Percentiles rank a stretch among this genome's conserved stretches.
Conservation (phyloP, 495 filamentous ascomycete genomes). For the Penicillium crystallinum region DNA sequence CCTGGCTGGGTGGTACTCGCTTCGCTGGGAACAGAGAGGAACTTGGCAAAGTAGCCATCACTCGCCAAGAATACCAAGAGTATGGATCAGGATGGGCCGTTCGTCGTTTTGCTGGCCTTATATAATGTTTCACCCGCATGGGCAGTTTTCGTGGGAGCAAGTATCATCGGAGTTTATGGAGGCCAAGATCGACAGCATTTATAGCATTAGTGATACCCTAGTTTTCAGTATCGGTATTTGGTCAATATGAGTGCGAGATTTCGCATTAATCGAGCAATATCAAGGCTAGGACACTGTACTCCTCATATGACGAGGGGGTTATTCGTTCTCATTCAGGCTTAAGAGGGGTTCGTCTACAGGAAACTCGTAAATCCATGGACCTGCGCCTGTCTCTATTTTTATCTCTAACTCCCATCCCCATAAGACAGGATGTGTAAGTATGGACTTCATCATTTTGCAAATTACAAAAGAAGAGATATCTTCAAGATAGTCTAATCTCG, state of each 20-base stretch:
- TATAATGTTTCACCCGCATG: constrained; percentile 9
- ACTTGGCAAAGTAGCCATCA: constrained; percentile 61
- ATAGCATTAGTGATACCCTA: constrained; percentile 24
- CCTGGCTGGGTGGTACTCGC: constrained; percentile 77
- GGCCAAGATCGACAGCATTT: constrained; percentile 3
- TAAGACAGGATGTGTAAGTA: background rate
- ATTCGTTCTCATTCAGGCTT: background rate
- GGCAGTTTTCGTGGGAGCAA: background rate
- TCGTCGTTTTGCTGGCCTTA: constrained; percentile 58
- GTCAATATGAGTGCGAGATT: background rate
- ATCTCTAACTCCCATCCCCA: background rate
- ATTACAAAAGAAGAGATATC: background rate
- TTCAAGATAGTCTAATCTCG: background rate
- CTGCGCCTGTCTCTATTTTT: background rate
- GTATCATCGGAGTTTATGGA: constrained; percentile 9
- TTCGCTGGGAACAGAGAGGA: constrained; percentile 63
- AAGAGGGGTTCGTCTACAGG: background rate
- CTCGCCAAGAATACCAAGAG: constrained; percentile 86
- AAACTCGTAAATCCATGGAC: constrained; percentile 1
- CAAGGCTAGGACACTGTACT: background rate
- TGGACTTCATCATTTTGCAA: background rate
- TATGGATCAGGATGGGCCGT: constrained; percentile 72
- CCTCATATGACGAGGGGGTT: background rate
- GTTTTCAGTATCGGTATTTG: constrained; percentile 11
- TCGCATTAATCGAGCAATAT: background rate